Base-by-base conservation (phyloP, 371 early-diverging fungal genomes). In the Syncephalastrum contaminatum region DNA sequence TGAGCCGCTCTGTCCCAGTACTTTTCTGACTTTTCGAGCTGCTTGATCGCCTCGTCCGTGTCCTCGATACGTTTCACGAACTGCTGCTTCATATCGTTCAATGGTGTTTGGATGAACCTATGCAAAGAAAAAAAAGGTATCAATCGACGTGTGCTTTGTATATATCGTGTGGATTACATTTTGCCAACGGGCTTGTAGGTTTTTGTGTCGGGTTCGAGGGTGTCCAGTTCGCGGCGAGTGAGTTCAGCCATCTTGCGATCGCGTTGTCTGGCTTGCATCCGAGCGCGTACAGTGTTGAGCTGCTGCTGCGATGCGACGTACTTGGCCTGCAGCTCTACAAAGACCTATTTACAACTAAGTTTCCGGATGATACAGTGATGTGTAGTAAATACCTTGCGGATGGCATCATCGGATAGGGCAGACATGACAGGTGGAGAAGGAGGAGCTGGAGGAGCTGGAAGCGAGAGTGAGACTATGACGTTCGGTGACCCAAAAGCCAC, bases 101-200 rank as follows among this genome's bases (percentile, higher is more conserved):
- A 75, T 53, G 82, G 81, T 41, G 83, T 80, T 64, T 84, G 86
- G 20, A 86, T 73, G 60, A 90, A 85, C 85, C 85, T 85, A 57
- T 43, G 16, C 19, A 22, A 21, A 12, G 43, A 6, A 13, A 12
- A 51, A 47, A 41, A 47, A 43, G 39, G 24, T n/a, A 27, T 18
- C 18, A 53, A 22, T 25, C 20, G 30, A 53, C 13, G 19, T 14
- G 40, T 7, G 43, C 1, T 39, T 30, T 16, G 25, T 13, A 19
- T 30, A 24, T 25, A 25, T 25, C 24, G 18, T 13, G 15, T 27
- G 13, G 10, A 40, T 42, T 81, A 88, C 91, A 90, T 90, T 63
- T 91, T 91, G 30, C 90, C 90, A 54, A 90, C 75, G 19, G 90
- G 85, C 54, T 82, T 84, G 68, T 89, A 91, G 27, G 89, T 82